Evolutionary conservation across 257 asterid genomes (phyloP).

Genomic region (Lithospermum erythrorhizon): DNA sequence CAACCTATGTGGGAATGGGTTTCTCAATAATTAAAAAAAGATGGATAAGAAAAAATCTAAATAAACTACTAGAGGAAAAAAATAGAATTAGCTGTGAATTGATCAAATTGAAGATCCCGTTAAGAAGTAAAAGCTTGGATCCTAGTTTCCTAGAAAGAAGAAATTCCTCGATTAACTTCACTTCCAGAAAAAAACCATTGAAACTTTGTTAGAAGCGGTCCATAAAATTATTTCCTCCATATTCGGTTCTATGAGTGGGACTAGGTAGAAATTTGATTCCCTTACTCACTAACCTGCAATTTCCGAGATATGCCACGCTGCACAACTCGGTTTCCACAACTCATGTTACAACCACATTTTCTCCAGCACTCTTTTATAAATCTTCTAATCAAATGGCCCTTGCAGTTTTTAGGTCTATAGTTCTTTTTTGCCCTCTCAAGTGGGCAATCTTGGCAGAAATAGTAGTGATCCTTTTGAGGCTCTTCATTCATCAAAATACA

Average conservation of each 20-base stretch:
- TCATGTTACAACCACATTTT: conserved; percentile 66
- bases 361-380: conserved; percentile 87
- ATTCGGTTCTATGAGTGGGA: neutral
- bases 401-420: conserved; percentile 29
- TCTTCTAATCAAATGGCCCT: conserved; percentile 48
- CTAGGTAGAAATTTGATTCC: neutral
- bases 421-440: conserved; percentile 53
- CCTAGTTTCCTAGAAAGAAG: no score
- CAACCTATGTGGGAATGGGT: no score
- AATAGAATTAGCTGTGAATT: no score
- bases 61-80: neutral
- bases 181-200: no score
- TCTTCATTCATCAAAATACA: conserved; percentile 37
- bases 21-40: no score
- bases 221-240: no score
- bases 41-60: neutral
- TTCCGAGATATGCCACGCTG: conserved; percentile 63
- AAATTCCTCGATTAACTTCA: no score
- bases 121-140: no score
- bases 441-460: conserved; percentile 64
- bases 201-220: no score
- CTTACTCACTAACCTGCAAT: conserved; percentile 49
- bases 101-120: no score
- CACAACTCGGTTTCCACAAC: conserved; percentile 74
- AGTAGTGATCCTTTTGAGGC: conserved; percentile 23